Evolutionary conservation across 768 basidiomycete genomes (phyloP), one percentile per base, ranked within the genome.

Genomic region (Serendipita sp.): DNA sequence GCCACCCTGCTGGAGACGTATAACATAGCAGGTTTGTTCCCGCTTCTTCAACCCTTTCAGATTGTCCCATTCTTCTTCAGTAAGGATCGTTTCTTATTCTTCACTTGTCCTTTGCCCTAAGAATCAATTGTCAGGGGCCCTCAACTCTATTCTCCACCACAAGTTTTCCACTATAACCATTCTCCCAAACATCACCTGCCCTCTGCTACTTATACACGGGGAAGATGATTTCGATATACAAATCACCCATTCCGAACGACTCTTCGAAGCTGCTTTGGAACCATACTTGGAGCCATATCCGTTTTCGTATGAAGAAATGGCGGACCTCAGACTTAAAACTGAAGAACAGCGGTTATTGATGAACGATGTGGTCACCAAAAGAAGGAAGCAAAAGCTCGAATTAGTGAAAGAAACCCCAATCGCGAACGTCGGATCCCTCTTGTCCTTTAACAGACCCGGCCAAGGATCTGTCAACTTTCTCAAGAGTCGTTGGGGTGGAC

Each of bases 201-300:
- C 86, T 6, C 78, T 88, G 4, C 75, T 91, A 43, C 79, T 93
- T 66, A 83, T 80, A 0, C 91, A 93, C 71, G 83, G 90, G 4
- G 76, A 78, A 66, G 78, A 91, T 71, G 91, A 93, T 73, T 76
- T 74, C 68, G 84, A 88, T 27, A 90, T 92, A 53, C 84, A 85
- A 0, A 77, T 82, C 67, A 75, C 78, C 0, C 90, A 93, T 70
- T 84, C 90, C 0, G 75, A 78, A 13, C 73, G 76, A 0, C 79
- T 93, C 27, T 90, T 90, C 73, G 77, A 86, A 33, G 75, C 80
- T 0, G 80, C 91, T 64, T 71, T 88, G 34, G 82, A 84, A 23
- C 82, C 82, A 0, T 74, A 80, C 63, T 77, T 91, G 5, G 86
- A 87, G 1, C 69, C 76, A 2, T 65, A 79, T 1, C 76, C 79